A percentile compares a stretch with the other conserved stretches of the same genome.
Conservation (phyloP, 202 grass and related monocot species). For the Musa balbisiana region DNA sequence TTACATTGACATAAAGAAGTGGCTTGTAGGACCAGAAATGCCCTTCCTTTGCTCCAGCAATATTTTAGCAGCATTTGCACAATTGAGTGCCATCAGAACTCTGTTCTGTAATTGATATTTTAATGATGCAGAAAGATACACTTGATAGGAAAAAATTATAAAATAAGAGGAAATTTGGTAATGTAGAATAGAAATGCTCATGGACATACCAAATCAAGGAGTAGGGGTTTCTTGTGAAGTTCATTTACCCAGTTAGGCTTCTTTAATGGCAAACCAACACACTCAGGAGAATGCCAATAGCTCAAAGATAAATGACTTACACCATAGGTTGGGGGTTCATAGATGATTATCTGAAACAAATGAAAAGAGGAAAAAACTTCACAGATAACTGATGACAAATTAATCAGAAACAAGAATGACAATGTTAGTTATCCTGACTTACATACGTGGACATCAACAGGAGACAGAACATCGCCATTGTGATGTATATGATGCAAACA, state of each 20-base stretch:
- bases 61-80: slow-evolving; percentile 54
- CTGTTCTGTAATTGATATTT: slow-evolving; percentile 34
- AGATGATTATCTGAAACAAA: slow-evolving; percentile 70
- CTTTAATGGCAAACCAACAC: slow-evolving; percentile 28
- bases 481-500: slow-evolving; percentile 47
- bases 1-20: slow-evolving; percentile 52
- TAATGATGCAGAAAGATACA: slow-evolving; percentile 21
- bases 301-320: slow-evolving; percentile 64
- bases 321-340: slow-evolving; percentile 58
- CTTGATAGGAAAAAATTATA: slow-evolving; percentile 13
- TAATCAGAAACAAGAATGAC: not conserved
- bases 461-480: slow-evolving; percentile 36
- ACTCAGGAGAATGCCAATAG: slow-evolving; percentile 36
- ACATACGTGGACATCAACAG: slow-evolving; percentile 83
- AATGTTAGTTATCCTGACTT: slow-evolving; percentile 39
- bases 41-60: slow-evolving; percentile 31
- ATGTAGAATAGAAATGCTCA: slow-evolving; percentile 16
- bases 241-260: slow-evolving; percentile 74
- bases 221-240: slow-evolving; percentile 39
- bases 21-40: slow-evolving; percentile 22
- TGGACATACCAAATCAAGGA: slow-evolving; percentile 67
- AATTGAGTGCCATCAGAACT: slow-evolving; percentile 86
- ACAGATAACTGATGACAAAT: slow-evolving; percentile 4
- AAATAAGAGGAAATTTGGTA: slow-evolving; percentile 10
- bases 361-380: slow-evolving; percentile 10